Evolutionary conservation across 192 early-diverging fungal species (phyloP), one percentile per base, ranked within the genome.

Genomic region (Dispira parvispora): DNA sequence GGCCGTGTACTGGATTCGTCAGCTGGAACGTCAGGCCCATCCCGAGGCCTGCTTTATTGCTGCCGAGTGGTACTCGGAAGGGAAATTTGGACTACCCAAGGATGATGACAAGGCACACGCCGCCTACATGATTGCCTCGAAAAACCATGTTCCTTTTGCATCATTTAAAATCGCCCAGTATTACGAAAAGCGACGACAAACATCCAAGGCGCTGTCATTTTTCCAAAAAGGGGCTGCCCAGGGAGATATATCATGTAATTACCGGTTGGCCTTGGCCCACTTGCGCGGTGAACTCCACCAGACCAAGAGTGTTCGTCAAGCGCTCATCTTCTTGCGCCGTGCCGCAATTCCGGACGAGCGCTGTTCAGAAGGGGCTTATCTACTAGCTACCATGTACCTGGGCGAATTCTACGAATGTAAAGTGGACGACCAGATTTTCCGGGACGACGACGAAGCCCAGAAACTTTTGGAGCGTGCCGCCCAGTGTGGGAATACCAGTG

Each of bases 381-480:
- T 89, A 58, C 78, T 90, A 8, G 90, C 84, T 20, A 72, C 84
- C 43, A 81, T 96, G 67, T 84, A 90, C 65, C 82, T 88, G n/a
- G 74, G 76, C 11, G 80, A 84, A 42, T 85, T 85, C 46, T 67
- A 76, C 18, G 67, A 78, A 47, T 72, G 77, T n/a, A 67, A 65
- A 23, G 78, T 92, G 20, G 71, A 72, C 62, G 80, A 85, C 21
- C 65, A 76, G 43, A 72, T 90, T 3, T 82, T 83, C 66, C 78
- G 79, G n/a, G 87, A 92, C 65, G 72, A 84, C 20, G 75, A 83
- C 60, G 88, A 84, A 70, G 83, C 88, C 0, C 74, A 88, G 32
- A 74, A 85, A 64, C 83, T 87, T 63, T 72, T 92, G 43, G 75
- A 76, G 26, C 80, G 81, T 65, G 88, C 88, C 2, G 87, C 90